Conservation (phyloP, 768 basidiomycete species). For the Porphyrellus cyaneotinctus region DNA sequence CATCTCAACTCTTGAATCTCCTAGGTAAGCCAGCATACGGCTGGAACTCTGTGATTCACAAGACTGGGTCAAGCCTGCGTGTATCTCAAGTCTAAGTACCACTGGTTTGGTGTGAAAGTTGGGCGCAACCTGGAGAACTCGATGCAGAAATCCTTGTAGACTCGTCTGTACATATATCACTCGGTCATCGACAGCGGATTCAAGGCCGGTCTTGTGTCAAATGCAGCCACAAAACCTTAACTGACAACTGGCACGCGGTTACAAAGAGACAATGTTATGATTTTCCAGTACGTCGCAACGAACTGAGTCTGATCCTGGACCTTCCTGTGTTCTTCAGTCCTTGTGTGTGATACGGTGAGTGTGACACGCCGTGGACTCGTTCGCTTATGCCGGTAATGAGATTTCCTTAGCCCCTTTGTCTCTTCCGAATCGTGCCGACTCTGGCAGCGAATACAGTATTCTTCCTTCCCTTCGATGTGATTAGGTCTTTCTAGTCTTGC, state of each 20-base stretch:
- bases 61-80: not conserved
- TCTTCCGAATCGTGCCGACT: conserved; percentile 20
- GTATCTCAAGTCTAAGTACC: too few relatives aligned
- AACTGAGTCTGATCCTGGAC: not conserved
- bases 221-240: not conserved
- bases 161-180: too few relatives aligned
- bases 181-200: too few relatives aligned
- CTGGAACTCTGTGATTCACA: not conserved
- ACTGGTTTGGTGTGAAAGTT: not conserved
- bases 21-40: too few relatives aligned
- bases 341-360: not conserved
- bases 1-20: too few relatives aligned
- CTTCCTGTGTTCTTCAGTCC: not conserved
- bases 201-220: too few relatives aligned
- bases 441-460: not conserved
- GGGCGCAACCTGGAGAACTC: not conserved
- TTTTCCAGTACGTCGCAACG: not conserved
- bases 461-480: not conserved
- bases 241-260: not conserved
- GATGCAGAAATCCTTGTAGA: too few relatives aligned
- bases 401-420: not conserved
- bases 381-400: not conserved
- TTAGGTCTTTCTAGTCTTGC: not conserved
- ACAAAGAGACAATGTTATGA: not conserved
- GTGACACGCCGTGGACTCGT: not conserved